phyloP scores from a whole-genome alignment of 352 stramenopile species.

The Aphanomyces cochlioides region DNA sequence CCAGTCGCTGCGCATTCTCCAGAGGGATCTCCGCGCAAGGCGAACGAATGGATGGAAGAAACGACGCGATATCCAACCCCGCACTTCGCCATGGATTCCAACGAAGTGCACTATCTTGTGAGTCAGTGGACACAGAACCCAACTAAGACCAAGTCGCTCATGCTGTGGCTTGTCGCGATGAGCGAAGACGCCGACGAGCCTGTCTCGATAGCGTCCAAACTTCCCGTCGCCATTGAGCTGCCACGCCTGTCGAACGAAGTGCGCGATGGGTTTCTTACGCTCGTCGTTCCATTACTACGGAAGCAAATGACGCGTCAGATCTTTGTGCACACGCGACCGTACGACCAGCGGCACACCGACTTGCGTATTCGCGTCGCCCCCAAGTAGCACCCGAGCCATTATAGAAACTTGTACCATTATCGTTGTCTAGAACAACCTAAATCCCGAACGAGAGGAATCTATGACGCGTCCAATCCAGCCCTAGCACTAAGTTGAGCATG shows the following conservation, averaged over 20 bases:
- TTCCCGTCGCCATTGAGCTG: constrained; percentile 64
- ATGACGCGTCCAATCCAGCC: constrained; percentile 26
- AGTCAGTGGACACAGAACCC: constrained; percentile 58
- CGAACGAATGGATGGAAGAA: constrained; percentile 55
- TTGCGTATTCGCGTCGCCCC: constrained; percentile 59
- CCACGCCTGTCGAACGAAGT: constrained; percentile 62
- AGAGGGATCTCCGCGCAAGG: neutral
- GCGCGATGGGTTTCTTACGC: constrained; percentile 67
- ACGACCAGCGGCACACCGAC: constrained; percentile 59
- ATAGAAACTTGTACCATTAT: neutral
- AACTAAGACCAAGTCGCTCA: constrained; percentile 64
- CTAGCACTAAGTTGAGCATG: constrained; percentile 20
- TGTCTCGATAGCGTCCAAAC: constrained; percentile 41
- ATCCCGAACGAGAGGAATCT: neutral
- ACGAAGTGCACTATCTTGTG: constrained; percentile 69
- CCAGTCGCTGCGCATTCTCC: neutral
- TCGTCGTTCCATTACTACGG: constrained; percentile 73
- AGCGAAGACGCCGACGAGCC: constrained; percentile 31
- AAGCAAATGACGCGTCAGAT: constrained; percentile 64
- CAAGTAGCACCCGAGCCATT: neutral
- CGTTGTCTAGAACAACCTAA: neutral
- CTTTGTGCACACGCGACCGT: constrained; percentile 53
- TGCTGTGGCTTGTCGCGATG: constrained; percentile 47
- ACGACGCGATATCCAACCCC: constrained; percentile 65
- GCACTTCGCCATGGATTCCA: constrained; percentile 66